These are phyloP conservation scores for Begonia masoniana DNA, from an alignment of 306 rosid species.

Conservation along the genomic window DNA sequence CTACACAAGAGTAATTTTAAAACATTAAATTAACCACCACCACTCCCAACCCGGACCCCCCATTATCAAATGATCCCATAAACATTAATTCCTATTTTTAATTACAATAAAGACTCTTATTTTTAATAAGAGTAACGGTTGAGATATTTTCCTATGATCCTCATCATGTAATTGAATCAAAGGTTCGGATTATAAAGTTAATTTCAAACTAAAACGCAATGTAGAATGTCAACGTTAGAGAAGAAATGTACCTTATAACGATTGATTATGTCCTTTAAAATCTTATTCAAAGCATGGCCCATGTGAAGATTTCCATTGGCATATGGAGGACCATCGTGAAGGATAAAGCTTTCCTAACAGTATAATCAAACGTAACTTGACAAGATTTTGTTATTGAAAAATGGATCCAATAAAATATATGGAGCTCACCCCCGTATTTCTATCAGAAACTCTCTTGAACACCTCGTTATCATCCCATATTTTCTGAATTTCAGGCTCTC, in stretches of 20 bases:
- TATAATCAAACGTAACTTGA: constrained; percentile 15
- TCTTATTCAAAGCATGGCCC: constrained; percentile 92
- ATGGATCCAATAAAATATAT: constrained; percentile 8
- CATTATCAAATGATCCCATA: too few relatives aligned
- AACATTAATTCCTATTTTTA: too few relatives aligned
- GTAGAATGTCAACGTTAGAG: too few relatives aligned
- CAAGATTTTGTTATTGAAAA: constrained; percentile 11
- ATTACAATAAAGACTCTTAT: too few relatives aligned
- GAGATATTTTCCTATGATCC: too few relatives aligned
- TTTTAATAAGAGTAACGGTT: too few relatives aligned
- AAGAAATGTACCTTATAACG: constrained; percentile 65
- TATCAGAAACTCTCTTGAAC: constrained; percentile 50
- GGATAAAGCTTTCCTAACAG: constrained; percentile 67
- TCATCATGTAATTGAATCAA: too few relatives aligned
- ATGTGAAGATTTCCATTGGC: constrained; percentile 99
- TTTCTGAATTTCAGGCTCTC: constrained; percentile 96
- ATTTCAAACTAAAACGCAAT: too few relatives aligned
- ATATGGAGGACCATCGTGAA: constrained; percentile 96
- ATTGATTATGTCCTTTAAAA: constrained; percentile 88
- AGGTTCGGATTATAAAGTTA: too few relatives aligned
- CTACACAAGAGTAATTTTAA: too few relatives aligned
- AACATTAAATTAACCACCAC: too few relatives aligned
- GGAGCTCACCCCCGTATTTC: constrained; percentile 69
- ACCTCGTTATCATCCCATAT: constrained; percentile 86
- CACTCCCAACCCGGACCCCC: too few relatives aligned